Evolutionary conservation across 202 grass and related monocot species (phyloP), one percentile per base, ranked within the genome.

Genomic region (Carex arenaria): DNA sequence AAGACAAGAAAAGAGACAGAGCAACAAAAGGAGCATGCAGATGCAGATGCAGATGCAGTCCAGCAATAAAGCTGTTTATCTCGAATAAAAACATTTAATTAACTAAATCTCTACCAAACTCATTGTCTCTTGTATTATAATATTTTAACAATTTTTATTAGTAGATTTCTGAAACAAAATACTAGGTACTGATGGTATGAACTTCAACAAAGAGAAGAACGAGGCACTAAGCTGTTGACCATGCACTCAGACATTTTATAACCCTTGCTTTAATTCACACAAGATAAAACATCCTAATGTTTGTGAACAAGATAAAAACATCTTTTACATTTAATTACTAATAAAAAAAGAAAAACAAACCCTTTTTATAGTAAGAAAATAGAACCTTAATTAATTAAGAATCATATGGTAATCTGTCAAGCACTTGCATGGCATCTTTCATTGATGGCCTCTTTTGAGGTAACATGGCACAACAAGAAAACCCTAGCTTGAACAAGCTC

Each of bases 381-480:
- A 60, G 8, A 70, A 69, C 12, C 63, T 47, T 53, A 57, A 34
- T 69, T 82, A 86, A 9, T 69, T 82, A 86, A 9, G 87, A 84
- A 7, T 64, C 62, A 45, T 65, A 80, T 10, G 92, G 30, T 85
- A 96, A 71, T 82, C 90, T 90, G 15, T 99, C 96, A 30, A 94
- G 81, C 9, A 90, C 88, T 49, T 84, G 83, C 34, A 94, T 67
- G 36, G 82, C 93, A 78, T 99, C 96, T 83, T 81, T 89, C 72
- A 99, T 95, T 65, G 86, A 78, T 60, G 91, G 93, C 72, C 96
- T 89, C 83, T 88, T 99, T 67, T 77, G 61, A 15, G 93, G 91
- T 18, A 87, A 69, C 83, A 23, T 74, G 61, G 86, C 81, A 73
- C 95, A 95, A 80, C 95, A 98, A 14, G 88, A 84, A 71, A 91